Conservation (phyloP, 331 rosid species). For the Telfairia occidentalis region DNA sequence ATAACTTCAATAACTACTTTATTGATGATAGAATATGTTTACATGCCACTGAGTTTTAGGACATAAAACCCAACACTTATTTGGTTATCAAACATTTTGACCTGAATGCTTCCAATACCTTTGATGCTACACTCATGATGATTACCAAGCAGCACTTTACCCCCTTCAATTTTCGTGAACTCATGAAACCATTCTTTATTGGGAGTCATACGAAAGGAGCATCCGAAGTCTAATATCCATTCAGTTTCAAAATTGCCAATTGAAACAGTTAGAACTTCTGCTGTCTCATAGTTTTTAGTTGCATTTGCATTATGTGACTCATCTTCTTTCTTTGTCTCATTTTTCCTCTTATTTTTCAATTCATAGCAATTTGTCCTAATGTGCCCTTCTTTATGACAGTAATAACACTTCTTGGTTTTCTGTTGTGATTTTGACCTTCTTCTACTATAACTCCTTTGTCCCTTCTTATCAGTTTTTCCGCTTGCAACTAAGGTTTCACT, state of each 20-base stretch:
- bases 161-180: too few species aligned
- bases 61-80: too few species aligned
- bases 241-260: background rate
- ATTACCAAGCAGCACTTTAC: background rate
- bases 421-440: background rate
- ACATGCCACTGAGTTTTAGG: too few species aligned
- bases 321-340: background rate
- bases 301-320: background rate
- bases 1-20: too few species aligned
- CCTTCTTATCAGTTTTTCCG: background rate
- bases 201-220: background rate
- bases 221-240: background rate
- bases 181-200: background rate
- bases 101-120: background rate
- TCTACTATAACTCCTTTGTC: accelerated
- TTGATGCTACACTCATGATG: too few species aligned
- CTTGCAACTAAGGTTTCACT: background rate
- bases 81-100: background rate
- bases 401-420: background rate
- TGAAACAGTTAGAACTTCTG: too few species aligned
- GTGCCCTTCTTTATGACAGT: background rate
- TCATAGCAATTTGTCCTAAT: background rate
- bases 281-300: background rate
- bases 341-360: background rate
- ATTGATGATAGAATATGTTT: too few species aligned